phyloP scores from a whole-genome alignment of 352 stramenopile genomes.

The Peronospora belbahrii region DNA sequence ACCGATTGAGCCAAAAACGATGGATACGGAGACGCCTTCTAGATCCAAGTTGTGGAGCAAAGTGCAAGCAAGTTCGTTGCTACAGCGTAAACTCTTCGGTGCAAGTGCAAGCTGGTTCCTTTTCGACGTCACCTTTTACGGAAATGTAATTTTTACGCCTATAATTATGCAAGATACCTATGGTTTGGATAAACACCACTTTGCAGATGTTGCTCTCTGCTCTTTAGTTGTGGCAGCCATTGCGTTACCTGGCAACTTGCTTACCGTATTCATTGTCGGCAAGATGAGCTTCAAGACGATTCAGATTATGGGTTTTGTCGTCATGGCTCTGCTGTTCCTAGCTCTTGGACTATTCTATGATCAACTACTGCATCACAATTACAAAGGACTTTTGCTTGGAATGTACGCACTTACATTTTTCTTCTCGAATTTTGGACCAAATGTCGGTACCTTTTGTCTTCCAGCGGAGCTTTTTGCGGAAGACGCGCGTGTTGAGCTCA shows the following conservation, averaged over 20 bases:
- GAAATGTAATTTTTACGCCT: conserved; percentile 84
- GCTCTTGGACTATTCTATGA: conserved; percentile 47
- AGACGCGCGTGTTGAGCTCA: conserved; percentile 69
- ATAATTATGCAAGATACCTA: conserved; percentile 73
- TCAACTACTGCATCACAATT: conserved; percentile 33
- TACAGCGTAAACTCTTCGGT: conserved; percentile 62
- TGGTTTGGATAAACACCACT: conserved; percentile 45
- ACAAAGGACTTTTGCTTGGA: conserved; percentile 39
- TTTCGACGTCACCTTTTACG: conserved; percentile 89
- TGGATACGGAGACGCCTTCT: conserved; percentile 11
- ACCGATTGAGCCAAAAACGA: conserved; percentile 10
- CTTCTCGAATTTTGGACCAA: conserved; percentile 86
- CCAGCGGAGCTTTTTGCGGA: conserved; percentile 70
- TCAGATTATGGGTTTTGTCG: conserved; percentile 71
- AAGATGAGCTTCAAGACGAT: conserved; percentile 67
- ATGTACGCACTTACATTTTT: conserved; percentile 81
- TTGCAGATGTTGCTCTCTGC: conserved; percentile 50
- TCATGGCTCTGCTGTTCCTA: conserved; percentile 66
- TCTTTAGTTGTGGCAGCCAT: conserved; percentile 64
- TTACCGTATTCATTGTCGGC: conserved; percentile 55
- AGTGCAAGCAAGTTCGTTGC: conserved; percentile 20
- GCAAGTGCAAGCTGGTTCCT: conserved; percentile 87
- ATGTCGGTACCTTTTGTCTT: conserved; percentile 82
- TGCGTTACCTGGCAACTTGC: conserved; percentile 62
- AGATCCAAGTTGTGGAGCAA: conserved; percentile 27